phyloP scores from a whole-genome alignment of 805 yeast genomes.

The Metschnikowia similis region DNA sequence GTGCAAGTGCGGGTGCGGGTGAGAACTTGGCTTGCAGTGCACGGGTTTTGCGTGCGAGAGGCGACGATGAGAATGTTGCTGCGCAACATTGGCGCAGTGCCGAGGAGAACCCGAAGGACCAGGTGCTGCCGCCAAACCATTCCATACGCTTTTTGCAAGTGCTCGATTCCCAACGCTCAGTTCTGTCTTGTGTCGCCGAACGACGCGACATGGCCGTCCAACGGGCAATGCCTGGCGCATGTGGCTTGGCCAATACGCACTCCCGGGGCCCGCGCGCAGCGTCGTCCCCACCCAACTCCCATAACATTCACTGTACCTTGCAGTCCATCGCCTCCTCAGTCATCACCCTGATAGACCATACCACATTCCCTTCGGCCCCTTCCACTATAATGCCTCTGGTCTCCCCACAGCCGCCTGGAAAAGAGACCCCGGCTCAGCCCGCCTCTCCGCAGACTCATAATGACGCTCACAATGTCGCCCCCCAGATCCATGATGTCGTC shows the following conservation, averaged over 20 bases:
- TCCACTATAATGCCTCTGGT: background rate
- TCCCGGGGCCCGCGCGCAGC: conserved; percentile 4
- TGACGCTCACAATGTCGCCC: background rate
- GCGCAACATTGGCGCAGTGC: too few species aligned
- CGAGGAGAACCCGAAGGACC: too few species aligned
- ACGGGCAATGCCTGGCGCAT: background rate
- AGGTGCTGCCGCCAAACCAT: too few species aligned
- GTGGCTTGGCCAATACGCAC: background rate
- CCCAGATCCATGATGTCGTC: background rate
- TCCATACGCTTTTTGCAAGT: too few species aligned
- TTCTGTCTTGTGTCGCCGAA: background rate
- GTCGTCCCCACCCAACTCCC: conserved; percentile 4
- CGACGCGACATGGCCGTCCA: background rate
- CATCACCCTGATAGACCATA: background rate
- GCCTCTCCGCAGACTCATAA: background rate
- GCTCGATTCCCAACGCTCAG: too few species aligned
- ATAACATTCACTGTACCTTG: conserved; percentile 1
- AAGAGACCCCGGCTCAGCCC: background rate
- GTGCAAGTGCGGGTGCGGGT: conserved; percentile 2
- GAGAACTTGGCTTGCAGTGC: background rate
- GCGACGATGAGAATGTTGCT: too few species aligned
- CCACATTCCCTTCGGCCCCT: background rate
- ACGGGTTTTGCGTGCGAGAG: too few species aligned
- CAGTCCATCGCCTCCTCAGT: background rate
- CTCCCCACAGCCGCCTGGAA: background rate